Base-by-base conservation (phyloP, 345 rosid genomes). In the Eucalyptus regnans region DNA sequence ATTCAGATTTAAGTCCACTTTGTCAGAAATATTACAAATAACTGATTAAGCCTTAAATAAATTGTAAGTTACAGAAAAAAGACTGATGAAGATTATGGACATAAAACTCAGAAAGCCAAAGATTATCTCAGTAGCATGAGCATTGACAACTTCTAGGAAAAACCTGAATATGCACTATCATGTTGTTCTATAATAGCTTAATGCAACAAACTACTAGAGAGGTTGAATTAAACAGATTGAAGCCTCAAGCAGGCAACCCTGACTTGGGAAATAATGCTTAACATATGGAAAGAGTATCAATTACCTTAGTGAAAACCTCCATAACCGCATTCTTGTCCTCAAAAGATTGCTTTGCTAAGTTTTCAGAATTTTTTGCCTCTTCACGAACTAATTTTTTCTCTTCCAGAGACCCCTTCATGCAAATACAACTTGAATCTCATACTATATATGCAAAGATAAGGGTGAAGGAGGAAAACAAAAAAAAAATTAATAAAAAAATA, bases 221-320 rank as follows among this genome's bases (percentile, higher is more conserved):
- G 16, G 15, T 41, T 76, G 23, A 76, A 37, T 41, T 76, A 76
- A 20, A 41, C 84, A 41, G 84, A 76, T 41, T 22, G 29, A 41
- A 41, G 48, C 29, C 48, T 76, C 48, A 11, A 76, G 48, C 83
- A 18, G 84, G 84, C 27, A 76, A 76, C 13, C 27, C 48, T 76
- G 27, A 37, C 6, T 20, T 9, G 83, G 46, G 48, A 4, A 76
- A 76, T 43, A 6, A 76, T 76, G 29, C 41, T 41, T 37, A 41
- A 23, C 76, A n/a, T 76, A 76, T 12, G 7, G 29, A 76, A 37
- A 76, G 48, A 76, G 84, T 76, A 22, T 31, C 84, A 68, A 87
- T 54, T 68, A 87, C 99, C 99, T 98, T 96, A 12, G 91, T 90
- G 90, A 95, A 96, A 92, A 95, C 94, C 88, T 98, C 99, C 49